These are phyloP conservation scores for Tricholoma flavovirens DNA, from an alignment of 768 basidiomycete species.

Conservation along the genomic window DNA sequence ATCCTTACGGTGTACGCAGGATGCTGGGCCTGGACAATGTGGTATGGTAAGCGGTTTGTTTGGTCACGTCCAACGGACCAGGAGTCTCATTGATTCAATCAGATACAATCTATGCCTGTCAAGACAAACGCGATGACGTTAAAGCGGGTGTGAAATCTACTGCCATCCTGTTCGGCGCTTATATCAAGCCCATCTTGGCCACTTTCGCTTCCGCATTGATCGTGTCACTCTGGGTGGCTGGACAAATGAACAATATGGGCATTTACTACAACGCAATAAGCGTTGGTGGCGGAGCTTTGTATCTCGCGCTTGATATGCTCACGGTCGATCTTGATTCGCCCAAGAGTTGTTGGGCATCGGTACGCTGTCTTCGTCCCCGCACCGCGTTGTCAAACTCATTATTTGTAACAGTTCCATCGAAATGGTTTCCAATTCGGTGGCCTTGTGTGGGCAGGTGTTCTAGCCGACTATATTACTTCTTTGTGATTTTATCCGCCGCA, in stretches of 20 bases:
- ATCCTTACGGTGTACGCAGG: conserved; percentile 12
- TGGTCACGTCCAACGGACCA: neutral
- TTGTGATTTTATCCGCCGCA: conserved; percentile 1
- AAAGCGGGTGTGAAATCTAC: conserved; percentile 16
- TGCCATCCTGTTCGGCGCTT: conserved; percentile 11
- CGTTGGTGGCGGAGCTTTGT: conserved; percentile 9
- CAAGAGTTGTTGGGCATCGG: conserved; percentile 13
- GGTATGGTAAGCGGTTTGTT: conserved; percentile 12
- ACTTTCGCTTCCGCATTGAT: conserved; percentile 9
- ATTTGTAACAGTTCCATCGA: conserved; percentile 13
- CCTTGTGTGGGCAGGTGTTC: conserved; percentile 12
- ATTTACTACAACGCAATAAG: conserved; percentile 9
- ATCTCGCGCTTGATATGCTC: conserved; percentile 7
- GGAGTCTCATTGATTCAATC: neutral
- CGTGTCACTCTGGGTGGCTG: conserved; percentile 10
- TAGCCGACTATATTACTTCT: conserved; percentile 10
- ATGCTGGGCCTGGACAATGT: conserved; percentile 18
- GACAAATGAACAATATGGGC: conserved; percentile 12
- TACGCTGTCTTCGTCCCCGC: neutral
- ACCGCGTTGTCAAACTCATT: neutral
- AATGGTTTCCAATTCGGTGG: conserved; percentile 16
- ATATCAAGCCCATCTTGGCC: conserved; percentile 12
- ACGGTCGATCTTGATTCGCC: conserved; percentile 12
- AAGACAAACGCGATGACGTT: conserved; percentile 54
- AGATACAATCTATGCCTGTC: conserved; percentile 59